phyloP scores from a whole-genome alignment of 169 alveolate species.

The Plasmodium reichenowi region DNA sequence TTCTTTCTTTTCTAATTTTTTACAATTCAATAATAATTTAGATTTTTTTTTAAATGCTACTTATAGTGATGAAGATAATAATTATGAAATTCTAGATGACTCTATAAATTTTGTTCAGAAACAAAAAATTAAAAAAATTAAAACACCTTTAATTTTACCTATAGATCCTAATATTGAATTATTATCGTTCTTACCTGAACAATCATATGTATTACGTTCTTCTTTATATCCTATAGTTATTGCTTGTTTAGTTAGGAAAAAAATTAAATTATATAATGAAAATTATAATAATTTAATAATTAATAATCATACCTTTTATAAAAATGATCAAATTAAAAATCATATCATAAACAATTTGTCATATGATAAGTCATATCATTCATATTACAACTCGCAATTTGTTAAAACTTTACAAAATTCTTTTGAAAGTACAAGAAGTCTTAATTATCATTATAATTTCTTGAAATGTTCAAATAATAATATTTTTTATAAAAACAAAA shows the following conservation, averaged over 20 bases:
- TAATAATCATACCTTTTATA: slow-evolving; percentile 44
- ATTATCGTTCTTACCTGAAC: slow-evolving; percentile 67
- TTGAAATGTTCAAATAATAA: slow-evolving; percentile 9
- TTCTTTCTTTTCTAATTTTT: slow-evolving; percentile 61
- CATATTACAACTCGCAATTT: slow-evolving; percentile 28
- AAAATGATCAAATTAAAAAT: slow-evolving; percentile 30
- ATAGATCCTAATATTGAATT: slow-evolving; percentile 66
- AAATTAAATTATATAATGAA: slow-evolving; percentile 36
- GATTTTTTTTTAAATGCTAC: slow-evolving; percentile 47
- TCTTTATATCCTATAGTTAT: slow-evolving; percentile 74
- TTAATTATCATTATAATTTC: slow-evolving; percentile 15
- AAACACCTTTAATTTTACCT: slow-evolving; percentile 52
- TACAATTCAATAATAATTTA: slow-evolving; percentile 54
- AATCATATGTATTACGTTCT: slow-evolving; percentile 64
- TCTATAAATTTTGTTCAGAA: slow-evolving; percentile 65
- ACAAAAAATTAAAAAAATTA: slow-evolving; percentile 55
- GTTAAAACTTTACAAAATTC: slow-evolving; percentile 35
- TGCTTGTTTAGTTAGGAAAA: slow-evolving; percentile 68
- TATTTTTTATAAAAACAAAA: slow-evolving; percentile 25
- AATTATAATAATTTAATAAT: slow-evolving; percentile 49
- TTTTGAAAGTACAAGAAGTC: slow-evolving; percentile 33
- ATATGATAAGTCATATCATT: slow-evolving; percentile 20
- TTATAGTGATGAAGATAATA: slow-evolving; percentile 64
- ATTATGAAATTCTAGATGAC: slow-evolving; percentile 62
- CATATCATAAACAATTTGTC: too few species aligned